Evolutionary conservation across 2,329 filamentous ascomycete species (phyloP), one percentile per base, ranked within the genome.

Genomic region (Neopestalotiopsis sp.): DNA sequence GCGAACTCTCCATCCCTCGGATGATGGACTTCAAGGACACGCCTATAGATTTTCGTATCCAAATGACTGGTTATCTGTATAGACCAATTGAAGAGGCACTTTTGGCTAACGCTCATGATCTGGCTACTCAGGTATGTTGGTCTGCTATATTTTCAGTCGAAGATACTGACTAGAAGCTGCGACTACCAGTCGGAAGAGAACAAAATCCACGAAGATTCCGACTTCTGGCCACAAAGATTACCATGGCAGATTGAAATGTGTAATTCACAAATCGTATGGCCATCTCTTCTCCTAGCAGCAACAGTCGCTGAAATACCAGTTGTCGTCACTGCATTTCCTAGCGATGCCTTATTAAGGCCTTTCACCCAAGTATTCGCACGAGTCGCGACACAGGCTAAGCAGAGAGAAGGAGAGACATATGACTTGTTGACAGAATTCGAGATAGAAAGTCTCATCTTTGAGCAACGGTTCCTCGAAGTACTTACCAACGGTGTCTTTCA

Each of bases 361-460:
- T 63, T 63, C 20, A 63, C 2, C 6, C 2, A 20, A 9, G 5
- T 63, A 14, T 63, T 63, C n/a, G 61, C 17, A 1, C 34, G 12
- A 13, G 7, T 63, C 12, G 61, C 61, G 2, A 1, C 7, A 1
- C 12, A 24, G 5, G 34, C 40, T 5, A n/a, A 38, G 20, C 9
- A 13, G 3, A 65, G 38, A 7, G 24, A 65, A 53, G 62, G 62
- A 5, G 17, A 65, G 38, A 65, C 62, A 17, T 65, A 28, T 17
- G 1, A 32, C n/a, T 13, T 65, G 14, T 32, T 65, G 28, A 6
- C 14, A n/a, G 28, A 28, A 10, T 28, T 28, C 32, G 3, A 28
- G 2, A 2, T 45, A n/a, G 62, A 20, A 4, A 45, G 10, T 20
- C n/a, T 65, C 13, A 17, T 24, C 24, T 24, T 24, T 24, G 24